Conservation (phyloP, 1,284 basidiomycete genomes). For the Coniferiporia weirii region DNA sequence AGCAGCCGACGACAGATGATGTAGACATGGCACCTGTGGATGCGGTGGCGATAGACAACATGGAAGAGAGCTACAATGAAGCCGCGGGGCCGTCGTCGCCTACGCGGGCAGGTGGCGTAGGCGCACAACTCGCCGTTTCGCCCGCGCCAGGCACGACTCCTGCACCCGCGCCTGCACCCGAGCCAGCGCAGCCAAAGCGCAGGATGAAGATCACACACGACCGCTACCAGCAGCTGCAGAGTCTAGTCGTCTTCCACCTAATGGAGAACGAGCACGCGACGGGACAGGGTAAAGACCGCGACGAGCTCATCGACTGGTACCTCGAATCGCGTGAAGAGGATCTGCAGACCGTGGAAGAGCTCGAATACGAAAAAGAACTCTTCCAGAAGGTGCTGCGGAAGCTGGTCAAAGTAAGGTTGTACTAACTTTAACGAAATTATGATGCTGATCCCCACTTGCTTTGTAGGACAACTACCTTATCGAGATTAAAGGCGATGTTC, state of each 20-base stretch:
- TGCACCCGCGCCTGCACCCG: constrained; percentile 23
- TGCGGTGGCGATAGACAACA: constrained; percentile 52
- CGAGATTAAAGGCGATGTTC: constrained; percentile 76
- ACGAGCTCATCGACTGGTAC: constrained; percentile 96
- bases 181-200: constrained; percentile 46
- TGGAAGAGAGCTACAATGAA: constrained; percentile 45
- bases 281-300: constrained; percentile 75
- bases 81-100: constrained; percentile 28
- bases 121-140: constrained; percentile 28
- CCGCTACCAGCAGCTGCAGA: constrained; percentile 89
- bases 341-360: constrained; percentile 78
- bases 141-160: constrained; percentile 37
- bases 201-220: constrained; percentile 94
- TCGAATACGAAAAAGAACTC: constrained; percentile 90
- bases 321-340: constrained; percentile 85
- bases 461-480: constrained; percentile 80
- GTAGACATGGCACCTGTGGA: constrained; percentile 61
- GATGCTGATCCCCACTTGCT: constrained; percentile 12
- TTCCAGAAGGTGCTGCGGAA: constrained; percentile 87
- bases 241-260: constrained; percentile 82
- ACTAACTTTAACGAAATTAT: background rate
- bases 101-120: constrained; percentile 25
- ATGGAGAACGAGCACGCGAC: constrained; percentile 73
- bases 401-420: constrained; percentile 73
- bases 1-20: constrained; percentile 33